Base-by-base conservation (phyloP, 805 yeast species). In the Metschnikowia corniflorae region DNA sequence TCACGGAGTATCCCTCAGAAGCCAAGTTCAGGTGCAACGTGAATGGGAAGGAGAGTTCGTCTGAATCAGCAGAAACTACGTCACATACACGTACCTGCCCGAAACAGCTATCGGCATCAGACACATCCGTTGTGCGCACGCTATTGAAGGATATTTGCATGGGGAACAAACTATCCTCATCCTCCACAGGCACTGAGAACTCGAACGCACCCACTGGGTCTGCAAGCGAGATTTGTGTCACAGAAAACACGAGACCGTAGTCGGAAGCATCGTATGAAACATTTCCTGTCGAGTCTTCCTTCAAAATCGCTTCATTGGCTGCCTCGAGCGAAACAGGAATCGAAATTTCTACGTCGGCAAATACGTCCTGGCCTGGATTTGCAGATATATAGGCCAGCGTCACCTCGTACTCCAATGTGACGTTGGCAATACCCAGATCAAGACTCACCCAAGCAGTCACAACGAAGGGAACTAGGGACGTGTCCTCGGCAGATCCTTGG, bases 141-240 rank as follows among this genome's bases (percentile, higher is more conserved):
- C 70, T 56, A 26, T 68, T 68, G 65, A 88, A 86, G 33, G 70
- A 62, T 26, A 88, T 75, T 51, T 79, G 79, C 70, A 91, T 78
- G 43, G 98, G 98, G 84, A 88, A 91, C 52, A 91, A 68, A 9
- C 78, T 73, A 44, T 88, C 95, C 61, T 91, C 97, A 46, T 75
- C 78, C 26, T 72, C 80, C 14, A 81, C 83, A 47, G 81, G 82
- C 41, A 86, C 77, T 7, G 81, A 60, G 56, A 93, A 80, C 57
- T 86, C 95, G 58, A 93, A 80, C 29, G 86, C 79, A 29, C 89
- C 96, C 17, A 74, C 68, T 4, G 77, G 66, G 15, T 75, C 63
- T 27, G 74, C 78, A 7, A 76, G 60, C 19, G 69, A 57, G 29
- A 87, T 64, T 26, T 67, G 63, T 12, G 73, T 77, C 33, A 89